These are phyloP conservation scores for Suillus luteus DNA, from an alignment of 768 basidiomycete genomes.

Conservation along the genomic window DNA sequence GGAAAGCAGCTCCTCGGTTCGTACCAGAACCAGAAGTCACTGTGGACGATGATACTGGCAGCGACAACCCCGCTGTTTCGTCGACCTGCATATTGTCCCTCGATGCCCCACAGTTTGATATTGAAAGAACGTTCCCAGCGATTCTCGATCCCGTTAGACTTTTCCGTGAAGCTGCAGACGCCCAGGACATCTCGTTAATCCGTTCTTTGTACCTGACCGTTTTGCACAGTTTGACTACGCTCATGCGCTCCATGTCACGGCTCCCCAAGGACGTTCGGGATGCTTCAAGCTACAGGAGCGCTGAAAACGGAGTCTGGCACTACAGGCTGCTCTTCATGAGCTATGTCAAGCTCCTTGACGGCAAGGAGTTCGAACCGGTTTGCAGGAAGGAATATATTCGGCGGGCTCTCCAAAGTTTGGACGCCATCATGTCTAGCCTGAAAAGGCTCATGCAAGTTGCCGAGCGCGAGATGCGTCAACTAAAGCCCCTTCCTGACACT, in stretches of 20 bases:
- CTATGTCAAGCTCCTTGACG: constrained; percentile 20
- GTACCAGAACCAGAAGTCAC: not conserved
- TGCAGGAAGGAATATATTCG: constrained; percentile 18
- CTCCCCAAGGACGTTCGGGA: constrained; percentile 25
- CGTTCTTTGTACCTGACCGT: constrained; percentile 32
- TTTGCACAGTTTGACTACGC: constrained; percentile 27
- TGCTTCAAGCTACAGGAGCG: constrained; percentile 24
- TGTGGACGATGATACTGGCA: constrained; percentile 25
- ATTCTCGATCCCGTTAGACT: constrained; percentile 33
- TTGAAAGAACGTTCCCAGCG: constrained; percentile 39
- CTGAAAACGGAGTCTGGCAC: constrained; percentile 24
- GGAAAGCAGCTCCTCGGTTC: not conserved
- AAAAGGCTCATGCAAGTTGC: constrained; percentile 34
- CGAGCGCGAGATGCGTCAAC: constrained; percentile 30
- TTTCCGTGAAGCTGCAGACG: constrained; percentile 27
- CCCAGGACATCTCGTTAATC: constrained; percentile 29
- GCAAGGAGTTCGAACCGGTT: constrained; percentile 8
- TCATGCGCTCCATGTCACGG: constrained; percentile 27
- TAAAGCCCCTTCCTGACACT: constrained; percentile 28
- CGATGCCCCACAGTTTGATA: constrained; percentile 26
- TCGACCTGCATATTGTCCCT: constrained; percentile 18
- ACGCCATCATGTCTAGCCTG: constrained; percentile 34
- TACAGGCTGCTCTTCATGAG: constrained; percentile 26
- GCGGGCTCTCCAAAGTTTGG: constrained; percentile 29
- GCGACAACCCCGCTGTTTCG: constrained; percentile 28